Evolutionary conservation across 2,329 filamentous ascomycete genomes (phyloP).

Genomic region (Elsinoe ampelina): DNA sequence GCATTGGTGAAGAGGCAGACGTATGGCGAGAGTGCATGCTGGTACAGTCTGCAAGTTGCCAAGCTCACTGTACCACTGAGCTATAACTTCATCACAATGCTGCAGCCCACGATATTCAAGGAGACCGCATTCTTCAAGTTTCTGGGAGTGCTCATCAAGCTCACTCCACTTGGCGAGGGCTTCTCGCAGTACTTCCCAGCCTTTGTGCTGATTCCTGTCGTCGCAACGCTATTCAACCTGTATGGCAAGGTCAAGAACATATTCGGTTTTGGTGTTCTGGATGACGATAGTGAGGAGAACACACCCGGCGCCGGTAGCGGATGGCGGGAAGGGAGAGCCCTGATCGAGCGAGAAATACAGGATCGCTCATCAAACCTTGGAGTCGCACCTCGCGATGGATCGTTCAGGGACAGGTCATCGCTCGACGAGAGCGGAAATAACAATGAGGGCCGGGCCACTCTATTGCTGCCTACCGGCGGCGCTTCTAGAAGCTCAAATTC

Average conservation of each 20-base stretch:
- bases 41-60: constrained; percentile 89
- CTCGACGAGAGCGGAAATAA: constrained; percentile 2
- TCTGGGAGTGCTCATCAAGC: constrained; percentile 69
- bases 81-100: constrained; percentile 93
- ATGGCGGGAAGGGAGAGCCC: constrained; percentile 83
- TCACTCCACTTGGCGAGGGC: constrained; percentile 71
- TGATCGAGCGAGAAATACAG: constrained; percentile 73
- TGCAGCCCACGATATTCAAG: constrained; percentile 61
- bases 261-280: constrained; percentile 69
- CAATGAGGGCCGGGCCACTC: constrained; percentile 2
- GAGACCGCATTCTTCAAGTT: constrained; percentile 82
- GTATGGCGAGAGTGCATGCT: constrained; percentile 85
- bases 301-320: constrained; percentile 61
- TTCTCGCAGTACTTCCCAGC: constrained; percentile 87
- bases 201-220: constrained; percentile 75
- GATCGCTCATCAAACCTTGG: constrained; percentile 30
- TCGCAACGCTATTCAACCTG: constrained; percentile 77
- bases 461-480: constrained; percentile 3
- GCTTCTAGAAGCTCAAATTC: neutral
- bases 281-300: constrained; percentile 63
- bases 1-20: constrained; percentile 86
- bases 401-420: constrained; percentile 14
- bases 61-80: constrained; percentile 84
- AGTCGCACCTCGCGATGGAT: constrained; percentile 18
- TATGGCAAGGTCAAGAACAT: constrained; percentile 72